These are phyloP conservation scores for Alternaria incomplexa DNA, from an alignment of 2,329 filamentous ascomycete species.

Conservation along the genomic window DNA sequence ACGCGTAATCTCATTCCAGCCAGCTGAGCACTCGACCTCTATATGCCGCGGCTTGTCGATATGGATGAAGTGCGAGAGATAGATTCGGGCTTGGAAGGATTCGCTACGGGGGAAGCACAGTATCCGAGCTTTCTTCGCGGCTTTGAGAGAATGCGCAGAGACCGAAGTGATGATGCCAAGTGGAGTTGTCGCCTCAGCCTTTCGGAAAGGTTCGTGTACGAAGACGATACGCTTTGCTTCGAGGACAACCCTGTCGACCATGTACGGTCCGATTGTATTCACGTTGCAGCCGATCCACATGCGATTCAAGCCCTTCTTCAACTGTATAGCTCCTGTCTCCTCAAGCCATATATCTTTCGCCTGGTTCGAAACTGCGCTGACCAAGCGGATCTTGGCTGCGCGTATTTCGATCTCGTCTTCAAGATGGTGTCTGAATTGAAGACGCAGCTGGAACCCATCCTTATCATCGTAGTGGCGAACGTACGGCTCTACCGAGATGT, in stretches of 20 bases:
- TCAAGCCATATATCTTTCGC: constrained; percentile 72
- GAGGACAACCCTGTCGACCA: constrained; percentile 74
- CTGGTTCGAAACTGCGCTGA: constrained; percentile 61
- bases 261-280: constrained; percentile 74
- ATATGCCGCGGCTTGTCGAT: constrained; percentile 80
- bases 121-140: constrained; percentile 61
- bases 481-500: constrained; percentile 70
- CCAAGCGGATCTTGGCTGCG: constrained; percentile 67
- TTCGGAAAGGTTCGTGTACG: constrained; percentile 66
- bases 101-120: constrained; percentile 74
- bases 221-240: constrained; percentile 68
- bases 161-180: constrained; percentile 55
- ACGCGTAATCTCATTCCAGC: constrained; percentile 70
- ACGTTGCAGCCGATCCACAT: constrained; percentile 59
- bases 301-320: constrained; percentile 63
- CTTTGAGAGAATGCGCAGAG: constrained; percentile 39
- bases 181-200: constrained; percentile 55
- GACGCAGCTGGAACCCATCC: constrained; percentile 75
- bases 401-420: constrained; percentile 73
- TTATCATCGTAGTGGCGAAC: constrained; percentile 72
- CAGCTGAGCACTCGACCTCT: constrained; percentile 74
- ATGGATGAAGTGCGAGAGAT: constrained; percentile 72
- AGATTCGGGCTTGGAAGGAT: constrained; percentile 72
- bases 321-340: constrained; percentile 50
- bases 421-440: constrained; percentile 75